A percentile compares a stretch with the other conserved stretches of the same genome.
phyloP scores from a whole-genome alignment of 495 filamentous ascomycete genomes.

The Aspergillus wentii region DNA sequence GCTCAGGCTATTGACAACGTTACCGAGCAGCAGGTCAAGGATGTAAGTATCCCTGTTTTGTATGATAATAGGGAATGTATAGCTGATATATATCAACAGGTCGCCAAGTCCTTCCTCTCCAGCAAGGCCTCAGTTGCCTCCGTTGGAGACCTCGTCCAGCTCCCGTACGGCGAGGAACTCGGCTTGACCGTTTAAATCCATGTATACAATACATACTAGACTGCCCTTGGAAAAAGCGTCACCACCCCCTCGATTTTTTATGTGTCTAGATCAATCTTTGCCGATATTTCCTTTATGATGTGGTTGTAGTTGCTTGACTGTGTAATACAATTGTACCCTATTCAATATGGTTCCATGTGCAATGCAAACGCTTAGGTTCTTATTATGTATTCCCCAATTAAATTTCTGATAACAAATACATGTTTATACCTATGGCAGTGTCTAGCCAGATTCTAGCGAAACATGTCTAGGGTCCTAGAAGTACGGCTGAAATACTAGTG shows the following conservation, averaged over 20 bases:
- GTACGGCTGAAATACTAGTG: neutral
- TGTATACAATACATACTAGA: conserved; percentile 45
- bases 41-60: conserved; percentile 51
- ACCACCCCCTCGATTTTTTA: conserved; percentile 12
- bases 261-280: conserved; percentile 36
- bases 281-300: conserved; percentile 37
- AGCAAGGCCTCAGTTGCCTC: conserved; percentile 83
- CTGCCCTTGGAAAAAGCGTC: conserved; percentile 27
- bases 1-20: conserved; percentile 76
- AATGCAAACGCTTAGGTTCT: conserved; percentile 20
- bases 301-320: conserved; percentile 37
- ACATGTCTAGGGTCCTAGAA: neutral
- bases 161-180: conserved; percentile 91
- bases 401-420: too few species aligned
- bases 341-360: conserved; percentile 5
- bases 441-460: too few species aligned
- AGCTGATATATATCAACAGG: conserved; percentile 47
- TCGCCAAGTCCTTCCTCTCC: conserved; percentile 76
- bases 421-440: neutral
- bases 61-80: conserved; percentile 1
- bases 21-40: conserved; percentile 76
- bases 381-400: too few species aligned
- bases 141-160: conserved; percentile 80
- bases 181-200: conserved; percentile 85
- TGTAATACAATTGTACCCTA: conserved; percentile 49